These are phyloP conservation scores for Populus davidiana DNA, from an alignment of 345 rosid species.

Conservation along the genomic window DNA sequence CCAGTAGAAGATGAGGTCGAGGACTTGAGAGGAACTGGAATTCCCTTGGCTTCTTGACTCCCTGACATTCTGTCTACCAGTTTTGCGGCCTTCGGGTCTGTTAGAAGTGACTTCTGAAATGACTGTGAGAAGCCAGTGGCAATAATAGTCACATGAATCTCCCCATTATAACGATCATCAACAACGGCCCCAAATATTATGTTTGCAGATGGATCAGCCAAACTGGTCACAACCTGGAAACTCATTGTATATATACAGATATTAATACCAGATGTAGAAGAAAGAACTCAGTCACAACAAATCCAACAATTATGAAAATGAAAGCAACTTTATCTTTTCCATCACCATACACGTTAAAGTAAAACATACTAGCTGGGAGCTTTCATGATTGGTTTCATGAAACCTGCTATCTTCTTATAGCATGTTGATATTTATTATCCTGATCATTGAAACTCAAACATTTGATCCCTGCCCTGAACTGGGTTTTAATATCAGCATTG, in stretches of 20 bases:
- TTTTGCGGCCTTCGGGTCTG: constrained; percentile 72
- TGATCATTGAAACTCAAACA: neutral
- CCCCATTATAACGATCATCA: constrained; percentile 89
- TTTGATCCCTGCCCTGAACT: neutral
- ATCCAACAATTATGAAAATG: neutral
- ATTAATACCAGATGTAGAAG: neutral
- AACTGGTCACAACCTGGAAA: constrained; percentile 87
- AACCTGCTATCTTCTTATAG: neutral
- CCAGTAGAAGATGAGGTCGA: constrained; percentile 44
- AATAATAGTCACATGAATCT: constrained; percentile 91
- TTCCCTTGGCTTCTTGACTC: constrained; percentile 58
- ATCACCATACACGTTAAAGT: neutral
- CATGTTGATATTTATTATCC: neutral
- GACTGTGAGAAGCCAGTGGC: constrained; percentile 98
- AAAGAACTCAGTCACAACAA: neutral
- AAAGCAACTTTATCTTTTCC: neutral
- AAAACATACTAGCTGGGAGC: neutral
- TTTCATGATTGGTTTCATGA: neutral
- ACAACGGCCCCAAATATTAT: constrained; percentile 98
- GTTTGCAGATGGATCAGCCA: constrained; percentile 98
- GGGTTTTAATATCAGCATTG: neutral
- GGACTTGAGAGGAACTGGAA: constrained; percentile 44
- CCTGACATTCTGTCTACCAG: constrained; percentile 46
- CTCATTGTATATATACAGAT: neutral
- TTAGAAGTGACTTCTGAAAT: constrained; percentile 76